phyloP scores from a whole-genome alignment of 345 rosid genomes.

The Zanthoxylum bungeanum region DNA sequence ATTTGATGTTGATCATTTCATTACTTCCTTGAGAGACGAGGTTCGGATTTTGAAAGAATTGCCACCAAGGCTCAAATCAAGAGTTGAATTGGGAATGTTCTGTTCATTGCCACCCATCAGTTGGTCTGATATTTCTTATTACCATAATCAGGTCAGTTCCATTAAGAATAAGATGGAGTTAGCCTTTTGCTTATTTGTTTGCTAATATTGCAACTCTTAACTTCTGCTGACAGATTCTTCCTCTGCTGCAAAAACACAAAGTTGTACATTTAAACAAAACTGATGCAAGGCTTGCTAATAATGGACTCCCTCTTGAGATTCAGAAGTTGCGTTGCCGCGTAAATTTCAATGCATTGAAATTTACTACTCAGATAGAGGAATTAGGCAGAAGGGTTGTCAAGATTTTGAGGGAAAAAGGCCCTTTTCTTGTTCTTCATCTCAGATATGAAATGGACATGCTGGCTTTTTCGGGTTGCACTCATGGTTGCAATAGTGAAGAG shows the following conservation, averaged over 20 bases:
- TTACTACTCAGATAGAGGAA: conserved; percentile 79
- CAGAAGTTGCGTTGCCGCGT: conserved; percentile 92
- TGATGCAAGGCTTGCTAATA: conserved; percentile 87
- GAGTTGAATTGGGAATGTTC: conserved; percentile 65
- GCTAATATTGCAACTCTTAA: conserved; percentile 10
- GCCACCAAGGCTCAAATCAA: conserved; percentile 75
- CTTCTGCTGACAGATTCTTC: conserved; percentile 76
- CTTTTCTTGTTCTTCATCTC: conserved; percentile 87
- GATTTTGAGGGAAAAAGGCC: conserved; percentile 78
- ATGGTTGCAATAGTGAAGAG: conserved; percentile 76
- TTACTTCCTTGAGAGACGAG: conserved; percentile 82
- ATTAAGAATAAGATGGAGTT: neutral
- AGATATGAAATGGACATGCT: conserved; percentile 99
- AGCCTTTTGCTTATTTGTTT: conserved; percentile 2
- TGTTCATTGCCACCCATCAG: conserved; percentile 80
- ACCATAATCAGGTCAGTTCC: conserved; percentile 58
- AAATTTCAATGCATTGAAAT: conserved; percentile 75
- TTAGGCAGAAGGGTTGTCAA: conserved; percentile 67
- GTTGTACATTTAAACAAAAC: conserved; percentile 86
- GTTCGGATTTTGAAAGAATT: conserved; percentile 81
- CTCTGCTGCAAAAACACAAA: conserved; percentile 75
- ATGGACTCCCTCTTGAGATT: conserved; percentile 67
- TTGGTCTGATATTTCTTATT: conserved; percentile 92
- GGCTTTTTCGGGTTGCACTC: conserved; percentile 95
- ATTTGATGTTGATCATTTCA: conserved; percentile 88